Base-by-base conservation (phyloP, 139 green algal species). In the Coelastrella sp. region DNA sequence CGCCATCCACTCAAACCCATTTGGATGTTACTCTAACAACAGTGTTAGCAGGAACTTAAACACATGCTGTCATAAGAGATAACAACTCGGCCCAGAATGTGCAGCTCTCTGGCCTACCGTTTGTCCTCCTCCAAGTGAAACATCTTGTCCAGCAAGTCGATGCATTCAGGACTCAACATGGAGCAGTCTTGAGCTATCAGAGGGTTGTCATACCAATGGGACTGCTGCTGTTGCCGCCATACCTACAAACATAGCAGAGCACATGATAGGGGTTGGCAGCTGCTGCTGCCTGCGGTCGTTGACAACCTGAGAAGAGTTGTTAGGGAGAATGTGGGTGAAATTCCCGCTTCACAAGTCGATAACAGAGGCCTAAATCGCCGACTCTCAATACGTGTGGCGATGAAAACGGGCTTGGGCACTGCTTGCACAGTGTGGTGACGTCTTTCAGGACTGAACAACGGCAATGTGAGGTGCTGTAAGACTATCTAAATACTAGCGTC, bases 111-210 rank as follows among this genome's bases (percentile, higher is more conserved):
- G 74, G 16, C 88, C 73, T 78, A 91, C 88, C 96, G 87, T 87
- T 95, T 93, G 5, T 60, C 90, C 74, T 95, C 93, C 71, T 98
- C 93, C n/a, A 97, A 91, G 56, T 95, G 87, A 81, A 98, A 97
- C 90, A 98, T 97, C 22, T 87, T 77, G 88, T 97, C 92, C 61
- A 98, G 91, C 85, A 98, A 92, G 90, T 97, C 95, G 57, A 94
- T 92, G 82, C 92, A 95, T 75, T 97, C 94, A 5, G 54, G 4
- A 64, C 73, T 89, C 10, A 92, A 90, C 61, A 87, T 73, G 23
- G 32, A 16, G 58, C 71, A 79, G 71, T 87, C 90, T 22, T 93
- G 83, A 13, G 71, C 56, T 16, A 93, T 90, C 32, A 89, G 86
- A 10, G 80, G 83, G 87, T 94, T 92, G 47, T 93, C 92, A 66